phyloP scores from a whole-genome alignment of 257 asterid genomes.

The Hygrophila difformis region DNA sequence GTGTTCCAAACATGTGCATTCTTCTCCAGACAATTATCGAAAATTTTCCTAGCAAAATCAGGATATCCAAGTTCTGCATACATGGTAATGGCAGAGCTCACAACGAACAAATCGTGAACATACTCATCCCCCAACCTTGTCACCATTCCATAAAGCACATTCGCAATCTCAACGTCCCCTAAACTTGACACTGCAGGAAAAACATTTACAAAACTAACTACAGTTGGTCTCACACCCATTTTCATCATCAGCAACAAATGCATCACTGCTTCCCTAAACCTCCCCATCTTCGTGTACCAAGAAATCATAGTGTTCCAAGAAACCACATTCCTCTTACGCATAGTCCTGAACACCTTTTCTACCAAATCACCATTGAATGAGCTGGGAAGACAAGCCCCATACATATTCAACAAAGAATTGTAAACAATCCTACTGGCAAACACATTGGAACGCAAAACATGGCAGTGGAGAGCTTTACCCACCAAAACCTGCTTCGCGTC shows the following conservation, averaged over 20 bases:
- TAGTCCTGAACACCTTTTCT: slow-evolving; percentile 43
- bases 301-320: slow-evolving; percentile 53
- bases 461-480: slow-evolving; percentile 81
- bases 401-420: slow-evolving; percentile 86
- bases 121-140: slow-evolving; percentile 36
- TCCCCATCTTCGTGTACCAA: slow-evolving; percentile 37
- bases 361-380: slow-evolving; percentile 32
- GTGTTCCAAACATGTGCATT: slow-evolving; percentile 57
- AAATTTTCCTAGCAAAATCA: slow-evolving; percentile 31
- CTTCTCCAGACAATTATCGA: slow-evolving; percentile 34
- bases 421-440: slow-evolving; percentile 62
- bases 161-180: slow-evolving; percentile 25
- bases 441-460: slow-evolving; percentile 46
- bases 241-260: slow-evolving; percentile 46
- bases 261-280: slow-evolving; percentile 33
- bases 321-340: slow-evolving; percentile 67
- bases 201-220: slow-evolving; percentile 46
- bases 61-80: slow-evolving; percentile 47
- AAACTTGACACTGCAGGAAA: slow-evolving; percentile 38
- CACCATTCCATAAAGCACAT: slow-evolving; percentile 35
- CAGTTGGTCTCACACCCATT: slow-evolving; percentile 35
- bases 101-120: slow-evolving; percentile 41
- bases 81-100: slow-evolving; percentile 54
- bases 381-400: slow-evolving; percentile 40
- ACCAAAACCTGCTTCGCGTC: slow-evolving; percentile 42